Evolutionary conservation across 2,329 filamentous ascomycete species (phyloP).

Genomic region (Tolypocladium endophyticum): DNA sequence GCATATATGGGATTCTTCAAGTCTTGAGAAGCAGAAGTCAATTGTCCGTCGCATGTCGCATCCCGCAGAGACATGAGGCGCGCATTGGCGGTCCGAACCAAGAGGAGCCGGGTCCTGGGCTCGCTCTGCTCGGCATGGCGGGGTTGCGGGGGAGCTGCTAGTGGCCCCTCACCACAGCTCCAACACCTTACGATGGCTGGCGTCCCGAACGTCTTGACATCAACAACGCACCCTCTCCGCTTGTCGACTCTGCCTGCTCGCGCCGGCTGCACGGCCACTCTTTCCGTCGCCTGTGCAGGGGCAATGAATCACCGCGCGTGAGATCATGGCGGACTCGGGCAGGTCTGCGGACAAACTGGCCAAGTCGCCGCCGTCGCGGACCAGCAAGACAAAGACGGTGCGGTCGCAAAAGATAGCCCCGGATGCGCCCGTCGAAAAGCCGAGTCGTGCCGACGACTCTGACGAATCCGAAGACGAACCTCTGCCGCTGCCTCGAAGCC

Average conservation of each 20-base stretch:
- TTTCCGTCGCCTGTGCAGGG: neutral
- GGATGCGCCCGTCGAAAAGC: conserved; percentile 10
- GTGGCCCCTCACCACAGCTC: neutral
- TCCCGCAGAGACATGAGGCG: neutral
- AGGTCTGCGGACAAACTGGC: conserved; percentile 19
- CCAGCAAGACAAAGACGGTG: conserved; percentile 21
- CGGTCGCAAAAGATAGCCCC: conserved; percentile 43
- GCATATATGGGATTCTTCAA: neutral
- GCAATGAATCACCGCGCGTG: conserved; percentile 19
- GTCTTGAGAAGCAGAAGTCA: neutral
- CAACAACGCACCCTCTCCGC: neutral
- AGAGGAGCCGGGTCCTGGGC: neutral
- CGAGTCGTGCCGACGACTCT: conserved; percentile 16
- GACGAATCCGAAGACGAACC: conserved; percentile 22
- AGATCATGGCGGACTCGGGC: conserved; percentile 33
- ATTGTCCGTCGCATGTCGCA: neutral
- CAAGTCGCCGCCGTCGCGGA: conserved; percentile 17
- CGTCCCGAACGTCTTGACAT: neutral
- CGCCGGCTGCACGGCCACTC: neutral
- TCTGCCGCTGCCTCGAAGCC: conserved; percentile 39
- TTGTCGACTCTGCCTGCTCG: neutral
- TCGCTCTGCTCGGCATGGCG: neutral
- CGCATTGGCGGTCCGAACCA: neutral
- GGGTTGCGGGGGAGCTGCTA: neutral
- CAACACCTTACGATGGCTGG: neutral